A percentile compares a stretch with the other conserved stretches of the same genome.
Evolutionary conservation across 1,284 basidiomycete genomes (phyloP).

Genomic region (Neonothopanus nambi): DNA sequence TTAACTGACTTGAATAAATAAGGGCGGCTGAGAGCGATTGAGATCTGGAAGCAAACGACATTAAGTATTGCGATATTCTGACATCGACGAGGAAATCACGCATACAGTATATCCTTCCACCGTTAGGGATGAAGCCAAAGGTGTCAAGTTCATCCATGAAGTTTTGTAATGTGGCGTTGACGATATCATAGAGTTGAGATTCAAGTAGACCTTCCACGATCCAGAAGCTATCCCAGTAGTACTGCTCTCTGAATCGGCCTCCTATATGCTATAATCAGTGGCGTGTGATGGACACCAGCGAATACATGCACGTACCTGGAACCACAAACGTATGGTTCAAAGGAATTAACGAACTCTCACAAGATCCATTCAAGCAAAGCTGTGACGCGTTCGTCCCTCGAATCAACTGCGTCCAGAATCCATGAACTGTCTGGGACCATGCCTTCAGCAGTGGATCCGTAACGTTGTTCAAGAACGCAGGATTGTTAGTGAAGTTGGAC

Average conservation of each 20-base stretch:
- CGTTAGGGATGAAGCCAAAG: slow-evolving; percentile 91
- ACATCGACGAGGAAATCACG: slow-evolving; percentile 1
- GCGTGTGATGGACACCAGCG: slow-evolving; percentile 10
- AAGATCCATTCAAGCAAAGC: slow-evolving; percentile 64
- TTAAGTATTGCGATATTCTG: too few relatives aligned
- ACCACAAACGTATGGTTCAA: slow-evolving; percentile 90
- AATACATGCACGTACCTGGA: slow-evolving; percentile 57
- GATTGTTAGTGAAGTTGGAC: slow-evolving; percentile 61
- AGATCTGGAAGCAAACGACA: slow-evolving; percentile 70
- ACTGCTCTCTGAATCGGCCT: slow-evolving; percentile 44
- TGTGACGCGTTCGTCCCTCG: slow-evolving; percentile 71
- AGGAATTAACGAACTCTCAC: slow-evolving; percentile 85
- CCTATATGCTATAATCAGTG: slow-evolving; percentile 27
- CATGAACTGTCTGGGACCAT: slow-evolving; percentile 78
- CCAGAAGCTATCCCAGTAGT: slow-evolving; percentile 90
- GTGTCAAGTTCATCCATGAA: slow-evolving; percentile 89
- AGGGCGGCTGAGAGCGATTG: slow-evolving; percentile 87
- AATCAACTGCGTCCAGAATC: slow-evolving; percentile 82
- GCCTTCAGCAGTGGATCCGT: slow-evolving; percentile 70
- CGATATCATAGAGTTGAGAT: slow-evolving; percentile 74
- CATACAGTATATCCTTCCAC: slow-evolving; percentile 80
- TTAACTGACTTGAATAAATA: slow-evolving; percentile 72
- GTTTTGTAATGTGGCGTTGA: slow-evolving; percentile 80
- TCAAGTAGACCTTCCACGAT: slow-evolving; percentile 83
- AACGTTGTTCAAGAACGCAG: slow-evolving; percentile 74